Percentiles rank a stretch among this genome's conserved stretches.
phyloP scores from a whole-genome alignment of 306 rosid genomes.

The Pterocarpus santalinus region DNA sequence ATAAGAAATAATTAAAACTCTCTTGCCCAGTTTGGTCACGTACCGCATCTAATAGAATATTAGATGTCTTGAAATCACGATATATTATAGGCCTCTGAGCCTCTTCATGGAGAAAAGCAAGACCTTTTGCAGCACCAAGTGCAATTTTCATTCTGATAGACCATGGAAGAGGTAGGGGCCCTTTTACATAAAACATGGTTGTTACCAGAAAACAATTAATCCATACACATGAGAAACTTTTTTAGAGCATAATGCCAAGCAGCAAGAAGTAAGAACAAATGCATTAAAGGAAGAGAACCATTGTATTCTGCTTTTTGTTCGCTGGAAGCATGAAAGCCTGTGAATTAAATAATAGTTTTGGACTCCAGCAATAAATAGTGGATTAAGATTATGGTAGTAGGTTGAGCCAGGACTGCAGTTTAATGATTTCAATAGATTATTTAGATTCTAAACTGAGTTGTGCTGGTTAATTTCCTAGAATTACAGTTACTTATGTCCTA shows the following conservation, averaged over 20 bases:
- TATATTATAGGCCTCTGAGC: conserved; percentile 87
- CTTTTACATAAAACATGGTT: conserved; percentile 67
- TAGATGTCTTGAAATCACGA: conserved; percentile 98
- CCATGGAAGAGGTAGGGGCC: conserved; percentile 99
- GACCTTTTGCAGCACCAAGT: conserved; percentile 97
- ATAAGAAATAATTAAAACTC: conserved; percentile 19
- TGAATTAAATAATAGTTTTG: background rate
- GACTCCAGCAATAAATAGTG: background rate
- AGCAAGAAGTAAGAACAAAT: conserved; percentile 18
- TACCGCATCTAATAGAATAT: conserved; percentile 93
- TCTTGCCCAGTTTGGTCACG: conserved; percentile 46
- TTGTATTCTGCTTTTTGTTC: conserved; percentile 1
- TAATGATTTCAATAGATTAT: conserved; percentile 14
- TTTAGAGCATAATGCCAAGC: conserved; percentile 30
- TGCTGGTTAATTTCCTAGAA: background rate
- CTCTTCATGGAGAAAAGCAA: conserved; percentile 93
- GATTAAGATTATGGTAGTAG: conserved; percentile 12
- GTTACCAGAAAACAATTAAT: conserved; percentile 53
- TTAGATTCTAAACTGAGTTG: conserved; percentile 6
- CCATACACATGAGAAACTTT: background rate
- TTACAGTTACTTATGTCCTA: conserved; percentile 8
- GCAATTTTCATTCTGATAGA: conserved; percentile 96
- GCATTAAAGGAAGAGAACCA: conserved; percentile 29
- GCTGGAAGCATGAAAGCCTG: background rate
- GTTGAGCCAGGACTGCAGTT: background rate